A percentile compares a stretch with the other conserved stretches of the same genome.
These are phyloP conservation scores for Rhamnella rubrinervis DNA, from an alignment of 331 rosid species.

Conservation along the genomic window DNA sequence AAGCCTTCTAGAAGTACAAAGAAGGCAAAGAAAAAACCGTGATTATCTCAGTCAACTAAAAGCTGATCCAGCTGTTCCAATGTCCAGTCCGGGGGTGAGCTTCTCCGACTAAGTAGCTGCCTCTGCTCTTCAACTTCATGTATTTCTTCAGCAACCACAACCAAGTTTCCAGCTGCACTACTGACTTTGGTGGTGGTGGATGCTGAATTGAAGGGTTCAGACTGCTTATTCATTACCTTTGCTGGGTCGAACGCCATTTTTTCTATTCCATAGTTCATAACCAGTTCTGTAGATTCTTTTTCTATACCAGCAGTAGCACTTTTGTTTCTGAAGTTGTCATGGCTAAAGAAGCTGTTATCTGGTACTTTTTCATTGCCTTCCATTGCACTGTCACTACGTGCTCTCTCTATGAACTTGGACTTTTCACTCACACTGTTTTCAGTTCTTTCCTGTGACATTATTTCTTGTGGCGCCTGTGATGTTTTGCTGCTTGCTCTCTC, in stretches of 20 bases:
- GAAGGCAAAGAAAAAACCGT: not conserved
- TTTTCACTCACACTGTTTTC: constrained; percentile 36
- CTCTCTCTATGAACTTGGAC: constrained; percentile 25
- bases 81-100: constrained; percentile 66
- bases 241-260: too few species aligned
- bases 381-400: constrained; percentile 20
- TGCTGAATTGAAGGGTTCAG: too few species aligned
- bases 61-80: constrained; percentile 84
- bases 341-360: constrained; percentile 15
- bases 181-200: constrained; percentile 4
- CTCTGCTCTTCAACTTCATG: constrained; percentile 21
- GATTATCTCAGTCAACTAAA: constrained; percentile 53
- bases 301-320: not conserved
- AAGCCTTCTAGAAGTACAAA: too few species aligned
- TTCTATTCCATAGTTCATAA: too few species aligned
- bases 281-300: constrained; percentile 15
- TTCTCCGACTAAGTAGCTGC: constrained; percentile 25
- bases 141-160: constrained; percentile 21
- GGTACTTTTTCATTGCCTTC: constrained; percentile 17
- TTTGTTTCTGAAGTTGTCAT: constrained; percentile 26
- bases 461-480: constrained; percentile 21
- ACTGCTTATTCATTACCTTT: too few species aligned
- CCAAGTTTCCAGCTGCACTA: constrained; percentile 25
- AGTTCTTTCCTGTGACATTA: constrained; percentile 37
- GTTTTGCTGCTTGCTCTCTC: constrained; percentile 37